phyloP scores from a whole-genome alignment of 495 filamentous ascomycete genomes.

The Daldinia loculata region DNA sequence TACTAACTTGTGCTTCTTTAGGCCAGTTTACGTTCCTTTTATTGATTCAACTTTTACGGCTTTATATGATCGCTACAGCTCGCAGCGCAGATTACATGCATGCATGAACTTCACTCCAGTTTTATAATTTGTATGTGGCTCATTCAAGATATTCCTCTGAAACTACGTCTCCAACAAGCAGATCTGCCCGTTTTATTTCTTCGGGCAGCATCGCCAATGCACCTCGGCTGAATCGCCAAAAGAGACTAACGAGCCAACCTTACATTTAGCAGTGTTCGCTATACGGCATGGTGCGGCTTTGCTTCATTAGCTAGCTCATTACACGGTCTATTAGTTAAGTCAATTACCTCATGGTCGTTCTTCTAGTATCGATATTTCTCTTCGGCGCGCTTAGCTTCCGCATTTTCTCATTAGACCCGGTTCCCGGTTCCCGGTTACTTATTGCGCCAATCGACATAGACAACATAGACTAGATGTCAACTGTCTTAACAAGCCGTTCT shows the following conservation, averaged over 20 bases:
- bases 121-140: conserved; percentile 24
- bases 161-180: conserved; percentile 17
- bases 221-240: conserved; percentile 39
- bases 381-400: conserved; percentile 27
- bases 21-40: conserved; percentile 22
- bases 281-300: conserved; percentile 15
- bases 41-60: neutral
- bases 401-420: conserved; percentile 35
- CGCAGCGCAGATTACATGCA: conserved; percentile 13
- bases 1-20: conserved; percentile 28
- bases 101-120: conserved; percentile 24
- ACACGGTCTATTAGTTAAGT: neutral
- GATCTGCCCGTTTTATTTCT: conserved; percentile 10
- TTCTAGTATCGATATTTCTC: conserved; percentile 19
- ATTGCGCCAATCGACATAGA: conserved; percentile 7
- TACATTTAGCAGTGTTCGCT: conserved; percentile 11
- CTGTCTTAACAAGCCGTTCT: conserved; percentile 9
- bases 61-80: conserved; percentile 20
- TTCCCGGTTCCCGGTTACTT: conserved; percentile 24
- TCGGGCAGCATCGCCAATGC: conserved; percentile 14
- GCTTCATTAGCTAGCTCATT: conserved; percentile 20
- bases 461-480: neutral
- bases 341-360: conserved; percentile 28
- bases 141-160: conserved; percentile 12
- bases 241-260: conserved; percentile 26